Conservation (phyloP, 2,329 filamentous ascomycete species). For the Zymoseptoria brevis region DNA sequence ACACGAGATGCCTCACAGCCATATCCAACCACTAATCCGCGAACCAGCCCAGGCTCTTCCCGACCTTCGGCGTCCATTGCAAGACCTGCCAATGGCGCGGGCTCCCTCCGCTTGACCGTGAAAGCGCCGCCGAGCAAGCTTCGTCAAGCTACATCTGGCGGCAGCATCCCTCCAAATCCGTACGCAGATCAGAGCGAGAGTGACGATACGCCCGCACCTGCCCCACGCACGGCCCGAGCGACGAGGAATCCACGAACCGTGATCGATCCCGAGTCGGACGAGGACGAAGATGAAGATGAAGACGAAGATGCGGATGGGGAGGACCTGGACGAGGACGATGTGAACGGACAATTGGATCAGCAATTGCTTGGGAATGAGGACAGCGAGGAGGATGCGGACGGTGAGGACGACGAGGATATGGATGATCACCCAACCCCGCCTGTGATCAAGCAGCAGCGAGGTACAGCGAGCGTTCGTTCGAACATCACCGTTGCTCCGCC, state of each 20-base stretch:
- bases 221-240: constrained; percentile 21
- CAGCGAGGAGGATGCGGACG: constrained; percentile 27
- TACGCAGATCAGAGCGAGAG: constrained; percentile 27
- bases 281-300: constrained; percentile 26
- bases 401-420: constrained; percentile 33
- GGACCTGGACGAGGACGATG: constrained; percentile 22
- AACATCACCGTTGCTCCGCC: constrained; percentile 27
- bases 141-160: constrained; percentile 38
- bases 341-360: constrained; percentile 31
- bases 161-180: constrained; percentile 24
- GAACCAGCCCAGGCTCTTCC: constrained; percentile 14
- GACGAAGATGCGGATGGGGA: constrained; percentile 16
- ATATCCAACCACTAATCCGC: constrained; percentile 22
- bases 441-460: constrained; percentile 23
- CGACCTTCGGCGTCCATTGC: constrained; percentile 24
- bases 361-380: constrained; percentile 31
- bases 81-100: constrained; percentile 35
- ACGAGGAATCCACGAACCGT: constrained; percentile 30
- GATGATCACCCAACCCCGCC: constrained; percentile 28
- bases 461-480: constrained; percentile 18
- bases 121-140: constrained; percentile 44
- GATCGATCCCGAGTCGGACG: constrained; percentile 29
- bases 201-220: constrained; percentile 28
- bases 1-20: constrained; percentile 16
- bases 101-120: constrained; percentile 42